phyloP scores from a whole-genome alignment of 495 filamentous ascomycete species.

The Aspergillus incahuasiensis region DNA sequence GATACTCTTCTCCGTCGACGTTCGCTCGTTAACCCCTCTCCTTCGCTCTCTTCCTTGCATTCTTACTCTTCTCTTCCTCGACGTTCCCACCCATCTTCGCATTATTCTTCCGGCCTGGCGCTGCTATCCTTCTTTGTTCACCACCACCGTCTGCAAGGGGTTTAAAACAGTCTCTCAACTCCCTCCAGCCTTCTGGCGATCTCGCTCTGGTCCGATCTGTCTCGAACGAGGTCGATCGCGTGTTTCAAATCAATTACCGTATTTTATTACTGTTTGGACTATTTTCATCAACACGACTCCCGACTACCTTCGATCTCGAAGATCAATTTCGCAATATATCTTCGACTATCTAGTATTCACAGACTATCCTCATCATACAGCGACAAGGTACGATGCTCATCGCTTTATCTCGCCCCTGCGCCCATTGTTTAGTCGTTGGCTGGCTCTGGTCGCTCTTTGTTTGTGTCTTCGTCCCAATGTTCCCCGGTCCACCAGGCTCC shows the following conservation, averaged over 20 bases:
- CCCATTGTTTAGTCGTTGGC: background rate
- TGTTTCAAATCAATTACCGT: slow-evolving; percentile 9
- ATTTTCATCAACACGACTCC: background rate
- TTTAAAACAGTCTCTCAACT: slow-evolving; percentile 15
- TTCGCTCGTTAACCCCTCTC: slow-evolving; percentile 13
- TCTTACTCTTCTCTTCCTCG: slow-evolving; percentile 1
- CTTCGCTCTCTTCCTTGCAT: slow-evolving; percentile 21
- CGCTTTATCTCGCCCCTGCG: background rate
- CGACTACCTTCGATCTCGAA: slow-evolving; percentile 4
- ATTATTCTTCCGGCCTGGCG: slow-evolving; percentile 33
- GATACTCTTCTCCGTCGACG: slow-evolving; percentile 13
- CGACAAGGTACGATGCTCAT: slow-evolving; percentile 14
- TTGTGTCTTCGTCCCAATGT: slow-evolving; percentile 10
- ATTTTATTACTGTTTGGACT: slow-evolving; percentile 3
- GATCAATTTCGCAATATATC: too few species aligned
- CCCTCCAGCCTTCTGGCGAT: slow-evolving; percentile 14
- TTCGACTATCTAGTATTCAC: slow-evolving; percentile 8
- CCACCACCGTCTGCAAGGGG: slow-evolving; percentile 25
- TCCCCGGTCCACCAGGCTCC: slow-evolving; percentile 3
- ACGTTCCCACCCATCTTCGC: slow-evolving; percentile 10
- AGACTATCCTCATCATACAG: slow-evolving; percentile 1
- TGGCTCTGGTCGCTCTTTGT: slow-evolving; percentile 9
- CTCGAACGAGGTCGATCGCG: slow-evolving; percentile 16
- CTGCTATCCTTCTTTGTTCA: slow-evolving; percentile 21
- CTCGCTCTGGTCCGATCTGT: slow-evolving; percentile 12